Evolutionary conservation across 495 filamentous ascomycete genomes (phyloP).

Genomic region (Penicillium soppii): DNA sequence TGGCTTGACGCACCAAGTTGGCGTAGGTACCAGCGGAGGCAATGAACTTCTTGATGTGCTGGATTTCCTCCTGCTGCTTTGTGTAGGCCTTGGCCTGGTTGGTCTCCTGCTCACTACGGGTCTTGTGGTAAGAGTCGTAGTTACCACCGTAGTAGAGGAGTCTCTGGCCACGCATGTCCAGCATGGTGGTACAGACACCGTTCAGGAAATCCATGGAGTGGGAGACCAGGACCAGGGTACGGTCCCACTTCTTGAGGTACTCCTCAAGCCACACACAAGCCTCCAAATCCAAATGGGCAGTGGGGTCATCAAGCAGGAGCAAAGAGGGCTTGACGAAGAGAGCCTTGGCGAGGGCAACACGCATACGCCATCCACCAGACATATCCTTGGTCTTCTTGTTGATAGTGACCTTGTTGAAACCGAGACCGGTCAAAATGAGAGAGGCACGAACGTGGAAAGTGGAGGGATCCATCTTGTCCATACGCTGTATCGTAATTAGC

Average conservation of each 20-base stretch:
- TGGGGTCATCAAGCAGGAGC: conserved; percentile 95
- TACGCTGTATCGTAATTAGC: conserved; percentile 64
- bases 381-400: conserved; percentile 99
- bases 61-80: conserved; percentile 99
- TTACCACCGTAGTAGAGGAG: conserved; percentile 99
- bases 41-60: conserved; percentile 99
- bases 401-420: conserved; percentile 97
- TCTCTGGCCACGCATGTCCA: conserved; percentile 90
- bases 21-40: conserved; percentile 99
- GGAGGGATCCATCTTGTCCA: conserved; percentile 99
- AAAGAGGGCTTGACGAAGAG: conserved; percentile 97
- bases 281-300: conserved; percentile 98
- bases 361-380: conserved; percentile 99
- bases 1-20: conserved; percentile 97
- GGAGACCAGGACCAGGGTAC: conserved; percentile 94
- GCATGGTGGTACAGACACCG: conserved; percentile 98
- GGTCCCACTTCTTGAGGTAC: conserved; percentile 99
- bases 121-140: conserved; percentile 98
- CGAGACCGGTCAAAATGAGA: conserved; percentile 96
- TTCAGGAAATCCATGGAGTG: conserved; percentile 99
- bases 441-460: conserved; percentile 98
- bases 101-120: conserved; percentile 86
- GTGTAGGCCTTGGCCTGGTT: conserved; percentile 99
- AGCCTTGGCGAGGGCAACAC: conserved; percentile 95
- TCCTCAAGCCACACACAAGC: conserved; percentile 99